Base-by-base conservation (phyloP, 2,329 filamentous ascomycete genomes). In the Remersonia thermophila region DNA sequence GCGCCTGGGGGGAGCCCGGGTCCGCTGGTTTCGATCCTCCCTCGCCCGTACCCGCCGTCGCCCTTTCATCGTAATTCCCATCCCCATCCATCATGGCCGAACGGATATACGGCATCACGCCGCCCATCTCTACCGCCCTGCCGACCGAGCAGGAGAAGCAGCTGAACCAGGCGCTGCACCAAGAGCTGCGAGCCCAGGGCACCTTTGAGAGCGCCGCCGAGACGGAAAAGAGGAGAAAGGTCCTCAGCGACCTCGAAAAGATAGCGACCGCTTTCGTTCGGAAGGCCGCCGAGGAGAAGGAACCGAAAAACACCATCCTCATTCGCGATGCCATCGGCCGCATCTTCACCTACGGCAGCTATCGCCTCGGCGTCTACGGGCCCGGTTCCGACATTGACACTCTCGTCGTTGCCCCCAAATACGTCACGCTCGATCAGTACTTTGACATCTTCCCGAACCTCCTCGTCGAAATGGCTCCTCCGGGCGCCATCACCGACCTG, bases 381-480 rank as follows among this genome's bases (percentile, higher is more conserved):
- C 91, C 91, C 30, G 86, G 86, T 34, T 96, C 91, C 32, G 91
- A 98, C 75, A 96, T 98, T 51, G 91, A 98, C 63, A 95, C 91
- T 2, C 74, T 98, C 35, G 78, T 96, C 40, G 81, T 95, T 34
- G 87, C 80, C 11, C 91, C 91, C 8, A 87, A 84, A 61, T 86
- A 94, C 53, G 82, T 96, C 35, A 73, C 74, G 10, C 80, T 85
- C 40, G 80, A 89, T 23, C 85, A 98, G 59, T 98, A 94, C 65
- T 98, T 98, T 63, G 66, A 82, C 35, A 68, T 82, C 50, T 95
- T 95, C 49, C 87, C 87, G n/a, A 66, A 73, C 14, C 63, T 93
- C 32, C 73, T 98, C 33, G 65, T 80, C 48, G 69, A 79, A 47
- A 80, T 91, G 72, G 77, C 83, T 1, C 75, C 81, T 7, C 64